Evolutionary conservation across 352 stramenopile genomes (phyloP).

Genomic region (Phytophthora macrochlamydospora): DNA sequence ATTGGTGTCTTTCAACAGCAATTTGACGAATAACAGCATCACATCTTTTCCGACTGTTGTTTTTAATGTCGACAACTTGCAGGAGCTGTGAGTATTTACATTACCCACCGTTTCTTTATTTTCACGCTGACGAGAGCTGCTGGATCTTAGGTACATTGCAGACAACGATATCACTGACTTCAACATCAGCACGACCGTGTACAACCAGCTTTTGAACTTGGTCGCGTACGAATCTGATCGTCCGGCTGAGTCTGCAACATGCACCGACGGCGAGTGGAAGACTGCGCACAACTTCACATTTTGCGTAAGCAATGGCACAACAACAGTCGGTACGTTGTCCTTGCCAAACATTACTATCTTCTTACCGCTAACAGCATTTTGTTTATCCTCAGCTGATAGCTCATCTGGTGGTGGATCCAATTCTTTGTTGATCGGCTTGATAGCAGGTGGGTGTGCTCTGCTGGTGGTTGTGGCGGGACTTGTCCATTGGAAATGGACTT

Average conservation of each 20-base stretch:
- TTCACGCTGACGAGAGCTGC: too few species aligned
- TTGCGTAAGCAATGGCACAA: conserved; percentile 21
- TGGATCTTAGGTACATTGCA: conserved; percentile 20
- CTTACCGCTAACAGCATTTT: background rate
- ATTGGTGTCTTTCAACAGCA: conserved; percentile 10
- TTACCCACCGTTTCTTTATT: too few species aligned
- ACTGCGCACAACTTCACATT: conserved; percentile 32
- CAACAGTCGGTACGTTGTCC: conserved; percentile 14
- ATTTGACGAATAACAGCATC: conserved; percentile 41
- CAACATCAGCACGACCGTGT: conserved; percentile 36
- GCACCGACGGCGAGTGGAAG: conserved; percentile 32
- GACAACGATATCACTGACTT: conserved; percentile 38
- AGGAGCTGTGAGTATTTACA: conserved; percentile 26
- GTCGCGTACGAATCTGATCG: conserved; percentile 30
- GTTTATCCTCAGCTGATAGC: conserved; percentile 5
- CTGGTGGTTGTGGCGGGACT: conserved; percentile 20
- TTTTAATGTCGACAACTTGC: conserved; percentile 40
- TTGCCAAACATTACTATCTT: background rate
- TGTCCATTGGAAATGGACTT: conserved; percentile 17
- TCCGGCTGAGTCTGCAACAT: conserved; percentile 19
- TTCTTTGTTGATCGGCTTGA: conserved; percentile 29
- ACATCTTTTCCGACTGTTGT: conserved; percentile 33
- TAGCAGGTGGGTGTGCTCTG: conserved; percentile 27
- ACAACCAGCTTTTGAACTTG: conserved; percentile 28
- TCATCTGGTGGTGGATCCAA: conserved; percentile 18